Base-by-base conservation (phyloP, 2,329 filamentous ascomycete species). In the Phyllosticta citribraziliensis region DNA sequence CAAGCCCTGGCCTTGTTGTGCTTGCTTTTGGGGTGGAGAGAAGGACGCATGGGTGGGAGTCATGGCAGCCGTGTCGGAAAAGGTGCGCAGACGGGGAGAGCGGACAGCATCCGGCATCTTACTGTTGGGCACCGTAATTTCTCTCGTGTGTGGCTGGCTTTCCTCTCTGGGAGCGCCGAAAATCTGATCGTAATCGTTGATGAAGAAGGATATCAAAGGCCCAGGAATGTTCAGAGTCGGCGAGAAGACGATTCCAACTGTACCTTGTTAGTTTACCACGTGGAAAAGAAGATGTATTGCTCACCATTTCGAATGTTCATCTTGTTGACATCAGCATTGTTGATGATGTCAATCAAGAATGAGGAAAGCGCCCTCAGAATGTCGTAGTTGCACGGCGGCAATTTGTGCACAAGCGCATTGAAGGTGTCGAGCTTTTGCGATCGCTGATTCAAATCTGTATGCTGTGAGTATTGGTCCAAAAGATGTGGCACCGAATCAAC, bases 181-280 rank as follows among this genome's bases (percentile, higher is more conserved):
- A 55, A 99, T 93, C 52, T 82, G 83, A 64, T 88, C 83, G 70
- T 91, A 97, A 69, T 97, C 92, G 65, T 94, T 92, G 62, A 99
- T 80, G 73, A 99, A 94, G 73, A 95, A 83, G 3, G 92, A 91
- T 72, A 99, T 97, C 11, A 99, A 88, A 0, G 93, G 92, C 0
- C 91, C 91, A 0, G 94, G 93, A 52, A 99, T 96, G 73, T 97
- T 97, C 59, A 99, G 82, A 0, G 94, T 97, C 0, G 94, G 94
- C 17, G 94, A 96, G 74, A 99, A 99, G 61, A 99, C 93, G 67
- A 99, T 97, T 65, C 94, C 93, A 60, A 99, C 90, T 76, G 64
- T 35, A n/a, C 2, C 5, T 40, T 6, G 17, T 56, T 24, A 60
- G 47, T 19, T 33, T 5, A 30, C 3, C 12, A 11, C 2, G n/a